Percentiles rank a stretch among this genome's conserved stretches.
phyloP scores from a whole-genome alignment of 1,284 basidiomycete genomes.

The Cutaneotrichosporon spelunceum region DNA sequence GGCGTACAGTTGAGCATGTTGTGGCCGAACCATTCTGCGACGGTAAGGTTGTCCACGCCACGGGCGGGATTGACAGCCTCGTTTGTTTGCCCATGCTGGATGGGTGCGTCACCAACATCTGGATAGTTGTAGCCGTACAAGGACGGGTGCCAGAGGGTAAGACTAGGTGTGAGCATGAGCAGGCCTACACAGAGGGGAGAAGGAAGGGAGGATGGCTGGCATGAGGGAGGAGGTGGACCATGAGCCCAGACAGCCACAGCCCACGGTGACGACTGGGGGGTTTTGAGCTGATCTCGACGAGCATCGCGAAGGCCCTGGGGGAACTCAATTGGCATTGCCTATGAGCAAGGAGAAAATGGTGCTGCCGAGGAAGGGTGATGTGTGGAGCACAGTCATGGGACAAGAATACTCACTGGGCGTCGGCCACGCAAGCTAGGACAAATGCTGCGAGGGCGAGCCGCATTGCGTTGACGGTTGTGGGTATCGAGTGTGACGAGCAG shows the following conservation, averaged over 20 bases:
- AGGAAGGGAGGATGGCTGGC: neutral
- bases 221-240: too few relatives aligned
- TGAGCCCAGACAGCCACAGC: too few relatives aligned
- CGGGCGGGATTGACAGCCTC: conserved; percentile 9
- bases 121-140: conserved; percentile 16
- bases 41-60: conserved; percentile 4
- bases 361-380: neutral
- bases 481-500: neutral
- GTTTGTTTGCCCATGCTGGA: conserved; percentile 4
- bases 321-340: too few relatives aligned
- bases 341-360: too few relatives aligned
- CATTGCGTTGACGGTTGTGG: neutral
- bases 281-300: too few relatives aligned
- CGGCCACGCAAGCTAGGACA: conserved; percentile 6
- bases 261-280: too few relatives aligned
- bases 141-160: conserved; percentile 16
- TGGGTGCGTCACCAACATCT: neutral
- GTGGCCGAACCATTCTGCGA: conserved; percentile 16
- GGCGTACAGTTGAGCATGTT: conserved; percentile 3
- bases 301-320: neutral
- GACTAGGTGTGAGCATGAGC: conserved; percentile 10
- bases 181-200: neutral
- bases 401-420: conserved; percentile 10
- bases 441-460: neutral
- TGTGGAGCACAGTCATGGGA: neutral